A percentile compares a stretch with the other conserved stretches of the same genome.
Conservation (phyloP, 139 green algal species). For the Chlorella sp. region DNA sequence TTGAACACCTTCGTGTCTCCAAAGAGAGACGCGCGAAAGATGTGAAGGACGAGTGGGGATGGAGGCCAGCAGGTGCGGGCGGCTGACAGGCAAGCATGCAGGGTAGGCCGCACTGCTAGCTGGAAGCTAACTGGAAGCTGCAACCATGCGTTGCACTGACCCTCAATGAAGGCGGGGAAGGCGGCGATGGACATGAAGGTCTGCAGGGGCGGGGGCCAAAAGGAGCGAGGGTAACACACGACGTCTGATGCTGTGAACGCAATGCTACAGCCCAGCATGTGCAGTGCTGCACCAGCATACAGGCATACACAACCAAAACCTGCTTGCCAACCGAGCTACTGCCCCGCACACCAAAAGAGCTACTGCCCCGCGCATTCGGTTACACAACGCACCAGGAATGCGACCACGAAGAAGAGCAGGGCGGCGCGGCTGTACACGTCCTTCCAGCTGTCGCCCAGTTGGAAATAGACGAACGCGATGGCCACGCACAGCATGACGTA, state of each 20-base stretch:
- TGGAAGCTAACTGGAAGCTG: no score
- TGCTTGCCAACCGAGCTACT: background rate
- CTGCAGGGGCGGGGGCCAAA: slow-evolving; percentile 22
- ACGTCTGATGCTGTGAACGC: background rate
- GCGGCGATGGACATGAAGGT: slow-evolving; percentile 74
- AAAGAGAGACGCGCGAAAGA: no score
- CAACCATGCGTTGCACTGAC: slow-evolving; percentile 26
- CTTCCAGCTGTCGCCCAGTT: slow-evolving; percentile 6
- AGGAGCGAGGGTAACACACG: background rate
- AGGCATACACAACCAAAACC: no score
- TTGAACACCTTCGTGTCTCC: slow-evolving; percentile 45
- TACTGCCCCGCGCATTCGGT: no score
- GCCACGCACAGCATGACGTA: slow-evolving; percentile 51
- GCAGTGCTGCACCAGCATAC: background rate
- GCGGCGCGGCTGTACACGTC: slow-evolving; percentile 58
- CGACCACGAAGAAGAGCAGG: slow-evolving; percentile 73
- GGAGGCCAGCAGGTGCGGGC: no score
- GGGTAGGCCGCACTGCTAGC: no score
- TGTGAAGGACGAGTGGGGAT: no score
- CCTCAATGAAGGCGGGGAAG: slow-evolving; percentile 74
- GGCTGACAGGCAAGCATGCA: background rate
- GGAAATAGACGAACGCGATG: slow-evolving; percentile 48
- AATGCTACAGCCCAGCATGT: background rate
- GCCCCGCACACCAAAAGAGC: no score
- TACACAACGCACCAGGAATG: slow-evolving; percentile 53